A percentile compares a stretch with the other conserved stretches of the same genome.
Conservation (phyloP, 2,329 filamentous ascomycete species). For the Ramularia endophylla region DNA sequence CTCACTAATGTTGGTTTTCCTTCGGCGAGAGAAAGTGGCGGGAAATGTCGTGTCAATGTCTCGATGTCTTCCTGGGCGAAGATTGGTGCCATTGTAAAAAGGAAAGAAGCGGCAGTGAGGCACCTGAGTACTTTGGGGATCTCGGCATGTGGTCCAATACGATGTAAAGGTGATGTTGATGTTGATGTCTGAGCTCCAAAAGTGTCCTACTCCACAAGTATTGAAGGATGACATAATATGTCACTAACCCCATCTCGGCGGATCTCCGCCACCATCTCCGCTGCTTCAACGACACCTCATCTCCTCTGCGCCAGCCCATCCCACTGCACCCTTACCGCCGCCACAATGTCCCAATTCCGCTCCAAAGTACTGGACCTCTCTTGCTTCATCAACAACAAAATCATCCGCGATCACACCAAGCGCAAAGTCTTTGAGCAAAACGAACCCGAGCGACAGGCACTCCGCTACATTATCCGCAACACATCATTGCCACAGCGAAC, state of each 20-base stretch:
- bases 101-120: background rate
- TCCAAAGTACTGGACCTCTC: constrained; percentile 85
- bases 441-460: constrained; percentile 85
- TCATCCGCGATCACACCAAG: constrained; percentile 94
- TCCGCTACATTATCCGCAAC: constrained; percentile 83
- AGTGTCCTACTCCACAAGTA: no score
- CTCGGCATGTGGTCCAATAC: no score
- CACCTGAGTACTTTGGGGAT: no score
- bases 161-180: no score
- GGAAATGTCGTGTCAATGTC: constrained; percentile 21
- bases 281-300: background rate
- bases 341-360: constrained; percentile 59
- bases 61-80: constrained; percentile 25
- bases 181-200: no score
- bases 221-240: no score
- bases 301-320: background rate
- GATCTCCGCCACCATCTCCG: no score
- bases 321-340: background rate
- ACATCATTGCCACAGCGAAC: constrained; percentile 74
- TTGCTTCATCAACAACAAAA: constrained; percentile 78
- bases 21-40: constrained; percentile 17
- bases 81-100: constrained; percentile 18
- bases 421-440: constrained; percentile 82
- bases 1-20: constrained; percentile 18
- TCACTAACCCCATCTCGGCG: background rate